phyloP scores from a whole-genome alignment of 2,329 filamentous ascomycete genomes.

The Neonectria coccinea region DNA sequence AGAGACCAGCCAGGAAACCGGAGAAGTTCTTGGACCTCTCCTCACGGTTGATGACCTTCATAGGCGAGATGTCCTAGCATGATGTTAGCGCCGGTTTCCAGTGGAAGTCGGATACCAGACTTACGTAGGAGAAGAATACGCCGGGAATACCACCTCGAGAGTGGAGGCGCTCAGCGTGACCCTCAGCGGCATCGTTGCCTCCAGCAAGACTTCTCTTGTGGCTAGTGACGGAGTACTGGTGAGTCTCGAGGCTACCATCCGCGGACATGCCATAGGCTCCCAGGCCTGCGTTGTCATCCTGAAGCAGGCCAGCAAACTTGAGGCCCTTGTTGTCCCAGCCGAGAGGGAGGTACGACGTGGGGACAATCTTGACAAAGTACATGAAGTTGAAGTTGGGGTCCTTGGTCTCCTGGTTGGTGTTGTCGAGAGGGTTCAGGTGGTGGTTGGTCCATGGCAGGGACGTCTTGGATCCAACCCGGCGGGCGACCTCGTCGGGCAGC shows the following conservation, averaged over 20 bases:
- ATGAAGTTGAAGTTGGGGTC: slow-evolving; percentile 95
- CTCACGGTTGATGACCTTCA: slow-evolving; percentile 99
- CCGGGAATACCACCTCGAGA: slow-evolving; percentile 93
- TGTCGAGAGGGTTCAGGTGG: slow-evolving; percentile 91
- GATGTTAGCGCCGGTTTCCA: slow-evolving; percentile 33
- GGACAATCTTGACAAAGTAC: slow-evolving; percentile 99
- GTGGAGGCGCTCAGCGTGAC: slow-evolving; percentile 92
- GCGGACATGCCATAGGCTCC: slow-evolving; percentile 64
- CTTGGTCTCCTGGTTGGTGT: slow-evolving; percentile 78
- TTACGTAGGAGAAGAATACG: slow-evolving; percentile 97
- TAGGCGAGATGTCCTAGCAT: slow-evolving; percentile 90
- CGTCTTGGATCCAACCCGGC: slow-evolving; percentile 65
- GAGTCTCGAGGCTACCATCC: slow-evolving; percentile 91
- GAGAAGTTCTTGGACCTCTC: slow-evolving; percentile 89
- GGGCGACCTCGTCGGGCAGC: slow-evolving; percentile 77
- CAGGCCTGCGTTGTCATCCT: slow-evolving; percentile 74
- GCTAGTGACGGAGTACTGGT: slow-evolving; percentile 98
- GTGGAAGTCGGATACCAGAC: slow-evolving; percentile 50
- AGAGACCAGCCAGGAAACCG: slow-evolving; percentile 92
- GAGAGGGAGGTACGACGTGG: slow-evolving; percentile 92
- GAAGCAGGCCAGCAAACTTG: slow-evolving; percentile 47
- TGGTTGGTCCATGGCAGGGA: slow-evolving; percentile 82
- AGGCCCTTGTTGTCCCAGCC: slow-evolving; percentile 78
- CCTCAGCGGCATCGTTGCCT: slow-evolving; percentile 85
- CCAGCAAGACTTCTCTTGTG: slow-evolving; percentile 90